These are phyloP conservation scores for Conringia planisiliqua DNA, from an alignment of 345 rosid species.

Conservation along the genomic window DNA sequence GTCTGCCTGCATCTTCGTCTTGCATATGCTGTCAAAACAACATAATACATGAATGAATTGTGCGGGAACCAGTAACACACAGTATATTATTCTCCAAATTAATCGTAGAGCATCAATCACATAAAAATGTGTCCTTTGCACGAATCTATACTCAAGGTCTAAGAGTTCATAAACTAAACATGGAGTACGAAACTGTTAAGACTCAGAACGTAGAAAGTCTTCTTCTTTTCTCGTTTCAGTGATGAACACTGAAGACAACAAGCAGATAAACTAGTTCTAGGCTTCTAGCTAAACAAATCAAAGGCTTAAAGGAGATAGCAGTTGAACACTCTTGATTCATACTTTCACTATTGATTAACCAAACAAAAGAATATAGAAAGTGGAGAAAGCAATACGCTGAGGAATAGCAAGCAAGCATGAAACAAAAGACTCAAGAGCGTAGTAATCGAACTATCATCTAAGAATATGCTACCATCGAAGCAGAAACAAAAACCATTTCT, in stretches of 20 bases:
- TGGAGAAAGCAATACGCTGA: neutral
- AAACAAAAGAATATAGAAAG: neutral
- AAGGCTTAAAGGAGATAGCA: neutral
- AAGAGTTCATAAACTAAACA: neutral
- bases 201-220: neutral
- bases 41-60: neutral
- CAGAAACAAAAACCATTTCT: neutral
- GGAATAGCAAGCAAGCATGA: neutral
- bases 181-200: too few relatives aligned
- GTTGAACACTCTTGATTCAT: neutral
- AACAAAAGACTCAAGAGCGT: neutral
- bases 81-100: neutral
- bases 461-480: too few relatives aligned
- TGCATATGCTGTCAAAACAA: conserved; percentile 68
- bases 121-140: neutral
- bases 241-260: neutral
- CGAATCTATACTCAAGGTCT: neutral
- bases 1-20: conserved; percentile 89
- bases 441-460: neutral
- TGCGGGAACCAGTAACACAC: neutral
- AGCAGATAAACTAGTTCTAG: neutral
- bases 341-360: neutral
- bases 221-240: neutral
- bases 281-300: neutral
- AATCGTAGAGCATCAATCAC: neutral